Percentiles rank a stretch among this genome's conserved stretches.
phyloP scores from a whole-genome alignment of 106 monocot genomes.

The Gastrodia elata region DNA sequence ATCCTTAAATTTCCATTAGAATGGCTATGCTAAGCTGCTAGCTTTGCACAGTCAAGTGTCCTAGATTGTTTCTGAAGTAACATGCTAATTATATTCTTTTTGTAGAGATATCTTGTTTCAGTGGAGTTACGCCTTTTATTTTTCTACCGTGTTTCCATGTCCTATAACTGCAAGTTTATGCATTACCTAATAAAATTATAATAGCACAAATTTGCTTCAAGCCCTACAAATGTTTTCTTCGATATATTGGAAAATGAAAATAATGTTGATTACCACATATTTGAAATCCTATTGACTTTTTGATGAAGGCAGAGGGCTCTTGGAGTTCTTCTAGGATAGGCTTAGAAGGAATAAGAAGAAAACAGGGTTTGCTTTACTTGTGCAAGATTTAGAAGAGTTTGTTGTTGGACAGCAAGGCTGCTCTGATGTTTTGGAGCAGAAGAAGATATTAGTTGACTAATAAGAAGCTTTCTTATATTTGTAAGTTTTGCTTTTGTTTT shows the following conservation, averaged over 20 bases:
- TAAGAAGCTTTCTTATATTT: no score
- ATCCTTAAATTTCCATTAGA: background rate
- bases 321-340: no score
- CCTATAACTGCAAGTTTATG: background rate
- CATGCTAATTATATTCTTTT: no score
- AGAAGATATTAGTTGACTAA: no score
- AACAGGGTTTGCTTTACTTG: no score
- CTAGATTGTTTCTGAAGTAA: background rate
- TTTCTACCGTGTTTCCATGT: background rate
- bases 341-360: no score
- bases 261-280: background rate
- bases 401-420: no score
- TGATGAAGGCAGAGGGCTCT: no score
- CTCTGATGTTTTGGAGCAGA: no score
- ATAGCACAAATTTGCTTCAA: background rate
- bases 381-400: no score
- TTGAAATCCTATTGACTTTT: background rate
- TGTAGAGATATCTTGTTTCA: background rate
- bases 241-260: background rate
- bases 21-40: background rate
- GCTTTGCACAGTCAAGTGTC: background rate
- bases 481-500: no score
- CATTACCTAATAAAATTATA: background rate
- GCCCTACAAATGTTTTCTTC: background rate
- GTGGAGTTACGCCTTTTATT: background rate